A percentile compares a stretch with the other conserved stretches of the same genome.
These are phyloP conservation scores for Acephala macrosclerotiorum DNA, from an alignment of 2,329 filamentous ascomycete genomes.

Conservation along the genomic window DNA sequence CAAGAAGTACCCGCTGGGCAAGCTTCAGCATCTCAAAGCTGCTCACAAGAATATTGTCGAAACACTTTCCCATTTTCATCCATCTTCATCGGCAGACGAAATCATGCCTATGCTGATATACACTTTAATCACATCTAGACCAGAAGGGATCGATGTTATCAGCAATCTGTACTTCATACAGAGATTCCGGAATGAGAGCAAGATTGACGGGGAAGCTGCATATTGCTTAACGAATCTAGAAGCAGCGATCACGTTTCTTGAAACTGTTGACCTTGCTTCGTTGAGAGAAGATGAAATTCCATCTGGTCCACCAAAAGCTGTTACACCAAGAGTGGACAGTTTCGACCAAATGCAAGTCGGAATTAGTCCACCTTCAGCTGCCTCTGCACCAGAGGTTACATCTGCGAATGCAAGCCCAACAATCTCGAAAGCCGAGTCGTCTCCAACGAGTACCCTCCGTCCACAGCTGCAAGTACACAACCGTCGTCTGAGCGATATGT, in stretches of 20 bases:
- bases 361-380: constrained; percentile 42
- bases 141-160: constrained; percentile 85
- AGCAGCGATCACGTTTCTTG: constrained; percentile 90
- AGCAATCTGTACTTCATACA: constrained; percentile 97
- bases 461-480: constrained; percentile 61
- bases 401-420: constrained; percentile 41
- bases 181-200: constrained; percentile 83
- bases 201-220: constrained; percentile 90
- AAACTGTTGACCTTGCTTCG: constrained; percentile 93
- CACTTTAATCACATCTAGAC: constrained; percentile 88
- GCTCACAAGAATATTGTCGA: constrained; percentile 96
- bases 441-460: constrained; percentile 42
- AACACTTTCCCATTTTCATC: constrained; percentile 72
- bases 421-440: constrained; percentile 43
- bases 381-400: constrained; percentile 34
- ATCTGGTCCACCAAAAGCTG: constrained; percentile 69
- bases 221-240: constrained; percentile 97
- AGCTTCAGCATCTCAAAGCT: constrained; percentile 85
- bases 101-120: constrained; percentile 98
- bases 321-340: constrained; percentile 50
- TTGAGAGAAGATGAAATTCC: constrained; percentile 81
- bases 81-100: constrained; percentile 92
- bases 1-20: constrained; percentile 87
- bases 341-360: constrained; percentile 39
- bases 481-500: constrained; percentile 82